Conservation (phyloP, 148 eudicot genomes). For the Vaccinium vitisidaea region DNA sequence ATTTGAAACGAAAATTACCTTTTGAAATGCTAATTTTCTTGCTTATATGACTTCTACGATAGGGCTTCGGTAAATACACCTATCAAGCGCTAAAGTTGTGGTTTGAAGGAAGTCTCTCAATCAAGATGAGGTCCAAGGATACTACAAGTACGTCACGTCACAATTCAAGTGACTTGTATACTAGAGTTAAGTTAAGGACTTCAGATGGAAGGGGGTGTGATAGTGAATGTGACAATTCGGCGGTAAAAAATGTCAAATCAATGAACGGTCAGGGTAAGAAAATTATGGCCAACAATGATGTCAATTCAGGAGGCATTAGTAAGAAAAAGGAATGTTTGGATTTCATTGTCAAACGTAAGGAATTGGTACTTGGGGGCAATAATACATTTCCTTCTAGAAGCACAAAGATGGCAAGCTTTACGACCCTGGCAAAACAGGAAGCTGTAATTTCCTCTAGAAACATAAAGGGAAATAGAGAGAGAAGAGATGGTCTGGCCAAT, state of each 20-base stretch:
- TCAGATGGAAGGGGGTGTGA: slow-evolving; percentile 4
- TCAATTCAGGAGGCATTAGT: background rate
- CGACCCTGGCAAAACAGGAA: background rate
- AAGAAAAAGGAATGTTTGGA: slow-evolving; percentile 8
- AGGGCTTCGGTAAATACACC: background rate
- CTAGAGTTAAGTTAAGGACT: background rate
- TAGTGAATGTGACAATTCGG: background rate
- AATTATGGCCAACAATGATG: background rate
- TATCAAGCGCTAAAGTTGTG: background rate
- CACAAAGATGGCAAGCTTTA: background rate
- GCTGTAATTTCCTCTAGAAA: background rate
- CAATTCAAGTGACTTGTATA: background rate
- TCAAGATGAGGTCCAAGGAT: background rate
- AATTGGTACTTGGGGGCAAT: background rate
- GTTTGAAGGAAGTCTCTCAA: background rate
- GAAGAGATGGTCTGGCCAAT: background rate
- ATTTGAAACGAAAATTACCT: background rate
- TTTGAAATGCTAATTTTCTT: background rate
- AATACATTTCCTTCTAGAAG: background rate
- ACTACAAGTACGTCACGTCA: background rate
- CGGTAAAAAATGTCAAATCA: background rate
- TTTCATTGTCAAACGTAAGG: background rate
- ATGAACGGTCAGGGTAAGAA: background rate
- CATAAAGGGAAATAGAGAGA: background rate
- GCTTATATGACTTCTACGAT: background rate